Percentiles rank a stretch among this genome's conserved stretches.
phyloP scores from a whole-genome alignment of 768 basidiomycete genomes.

The Leucocoprinus sp. region DNA sequence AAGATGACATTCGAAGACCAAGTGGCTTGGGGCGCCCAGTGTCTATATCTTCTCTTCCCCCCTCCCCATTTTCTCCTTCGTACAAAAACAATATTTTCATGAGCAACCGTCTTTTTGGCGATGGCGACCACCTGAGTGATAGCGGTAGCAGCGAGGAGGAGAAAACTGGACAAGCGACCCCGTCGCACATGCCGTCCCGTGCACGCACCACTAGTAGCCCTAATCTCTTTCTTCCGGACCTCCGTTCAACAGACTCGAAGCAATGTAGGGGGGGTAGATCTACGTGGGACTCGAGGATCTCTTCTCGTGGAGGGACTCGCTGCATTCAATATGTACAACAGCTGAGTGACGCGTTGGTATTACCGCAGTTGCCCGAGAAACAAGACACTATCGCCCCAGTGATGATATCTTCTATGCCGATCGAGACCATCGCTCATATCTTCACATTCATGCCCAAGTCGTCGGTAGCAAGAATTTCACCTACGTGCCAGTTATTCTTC shows the following conservation, averaged over 20 bases:
- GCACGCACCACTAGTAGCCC: conserved; percentile 31
- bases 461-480: conserved; percentile 21
- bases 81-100: conserved; percentile 9
- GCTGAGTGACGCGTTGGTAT: background rate
- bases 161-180: background rate
- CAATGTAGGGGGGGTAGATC: conserved; percentile 12
- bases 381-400: background rate
- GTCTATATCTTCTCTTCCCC: conserved; percentile 29
- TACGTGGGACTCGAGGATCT: conserved; percentile 3
- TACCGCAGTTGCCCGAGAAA: background rate
- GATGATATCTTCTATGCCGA: conserved; percentile 19
- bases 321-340: background rate
- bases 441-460: conserved; percentile 26
- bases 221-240: conserved; percentile 23
- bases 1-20: conserved; percentile 38
- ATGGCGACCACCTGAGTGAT: conserved; percentile 4
- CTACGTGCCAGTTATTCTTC: conserved; percentile 26
- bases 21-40: conserved; percentile 36
- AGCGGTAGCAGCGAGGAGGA: conserved; percentile 3
- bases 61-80: conserved; percentile 24
- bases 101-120: background rate
- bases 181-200: conserved; percentile 9
- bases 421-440: conserved; percentile 26
- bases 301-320: background rate
- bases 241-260: conserved; percentile 13